These are phyloP conservation scores for Colletotrichum abscissum DNA, from an alignment of 2,329 filamentous ascomycete species.

Conservation along the genomic window DNA sequence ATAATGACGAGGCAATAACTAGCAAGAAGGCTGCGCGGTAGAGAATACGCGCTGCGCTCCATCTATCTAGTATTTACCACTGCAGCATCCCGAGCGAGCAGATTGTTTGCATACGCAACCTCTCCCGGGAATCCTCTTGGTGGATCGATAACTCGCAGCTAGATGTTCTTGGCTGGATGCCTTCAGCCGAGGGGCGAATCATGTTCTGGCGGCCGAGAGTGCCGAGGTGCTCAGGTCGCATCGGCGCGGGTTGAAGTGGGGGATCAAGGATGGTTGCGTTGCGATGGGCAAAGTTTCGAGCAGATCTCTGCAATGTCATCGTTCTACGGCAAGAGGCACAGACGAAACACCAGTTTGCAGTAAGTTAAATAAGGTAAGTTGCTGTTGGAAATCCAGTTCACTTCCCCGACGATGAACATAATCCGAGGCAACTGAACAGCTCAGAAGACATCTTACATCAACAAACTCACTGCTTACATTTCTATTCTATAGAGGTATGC, in stretches of 20 bases:
- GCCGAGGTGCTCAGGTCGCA: constrained; percentile 3
- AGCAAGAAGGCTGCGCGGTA: neutral
- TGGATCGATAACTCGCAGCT: constrained; percentile 8
- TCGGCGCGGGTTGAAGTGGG: neutral
- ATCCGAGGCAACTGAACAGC: neutral
- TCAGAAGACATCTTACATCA: neutral
- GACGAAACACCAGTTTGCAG: neutral
- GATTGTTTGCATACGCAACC: constrained; percentile 3
- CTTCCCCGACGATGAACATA: neutral
- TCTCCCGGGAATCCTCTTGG: neutral
- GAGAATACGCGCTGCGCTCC: neutral
- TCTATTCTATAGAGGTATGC: neutral
- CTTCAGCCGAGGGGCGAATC: constrained; percentile 5
- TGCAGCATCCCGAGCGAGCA: neutral
- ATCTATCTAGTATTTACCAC: neutral
- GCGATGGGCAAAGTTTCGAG: neutral
- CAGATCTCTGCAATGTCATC: neutral
- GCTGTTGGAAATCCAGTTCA: neutral
- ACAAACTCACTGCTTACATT: neutral
- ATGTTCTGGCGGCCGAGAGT: constrained; percentile 4
- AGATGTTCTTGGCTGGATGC: neutral
- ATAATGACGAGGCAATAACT: neutral
- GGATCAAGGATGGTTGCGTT: neutral
- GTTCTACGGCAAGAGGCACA: neutral
- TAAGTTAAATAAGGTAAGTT: neutral